Evolutionary conservation across 1,139 yeast genomes (phyloP).

Genomic region (Hyphopichia burtonii): DNA sequence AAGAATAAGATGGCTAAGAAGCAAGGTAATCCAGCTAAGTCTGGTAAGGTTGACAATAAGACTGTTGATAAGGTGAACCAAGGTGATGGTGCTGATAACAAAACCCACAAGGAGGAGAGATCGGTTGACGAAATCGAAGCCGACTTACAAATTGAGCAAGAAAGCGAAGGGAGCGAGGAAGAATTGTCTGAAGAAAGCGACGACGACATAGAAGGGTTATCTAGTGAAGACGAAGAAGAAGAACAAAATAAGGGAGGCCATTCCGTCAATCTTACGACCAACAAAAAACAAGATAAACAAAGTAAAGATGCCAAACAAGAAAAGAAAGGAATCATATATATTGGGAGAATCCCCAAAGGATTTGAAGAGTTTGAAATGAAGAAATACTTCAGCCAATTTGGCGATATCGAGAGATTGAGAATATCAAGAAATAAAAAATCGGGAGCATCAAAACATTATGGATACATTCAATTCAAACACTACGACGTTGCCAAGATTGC

Average conservation of each 20-base stretch:
- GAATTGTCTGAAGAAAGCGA: constrained; percentile 16
- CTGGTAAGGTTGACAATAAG: constrained; percentile 13
- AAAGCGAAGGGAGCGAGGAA: constrained; percentile 14
- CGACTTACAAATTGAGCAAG: constrained; percentile 25
- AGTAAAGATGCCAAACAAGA: constrained; percentile 6
- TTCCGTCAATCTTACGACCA: constrained; percentile 22
- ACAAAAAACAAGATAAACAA: constrained; percentile 14
- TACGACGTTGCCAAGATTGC: constrained; percentile 82
- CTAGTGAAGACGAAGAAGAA: constrained; percentile 17
- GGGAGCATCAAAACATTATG: constrained; percentile 92
- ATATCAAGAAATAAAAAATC: constrained; percentile 87
- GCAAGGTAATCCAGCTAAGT: too few species aligned
- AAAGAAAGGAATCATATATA: constrained; percentile 69
- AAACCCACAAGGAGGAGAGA: too few species aligned
- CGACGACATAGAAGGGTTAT: constrained; percentile 26
- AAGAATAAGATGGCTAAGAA: too few species aligned
- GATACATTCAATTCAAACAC: constrained; percentile 78
- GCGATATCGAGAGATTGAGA: constrained; percentile 72
- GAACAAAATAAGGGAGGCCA: constrained; percentile 20
- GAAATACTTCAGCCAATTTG: constrained; percentile 86
- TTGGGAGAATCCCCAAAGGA: constrained; percentile 92
- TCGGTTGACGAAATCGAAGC: constrained; percentile 21
- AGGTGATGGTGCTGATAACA: too few species aligned
- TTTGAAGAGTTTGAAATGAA: constrained; percentile 83
- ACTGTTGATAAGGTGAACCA: constrained; percentile 14